Base-by-base conservation (phyloP, 495 filamentous ascomycete genomes). In the Oidiodendron maius region DNA sequence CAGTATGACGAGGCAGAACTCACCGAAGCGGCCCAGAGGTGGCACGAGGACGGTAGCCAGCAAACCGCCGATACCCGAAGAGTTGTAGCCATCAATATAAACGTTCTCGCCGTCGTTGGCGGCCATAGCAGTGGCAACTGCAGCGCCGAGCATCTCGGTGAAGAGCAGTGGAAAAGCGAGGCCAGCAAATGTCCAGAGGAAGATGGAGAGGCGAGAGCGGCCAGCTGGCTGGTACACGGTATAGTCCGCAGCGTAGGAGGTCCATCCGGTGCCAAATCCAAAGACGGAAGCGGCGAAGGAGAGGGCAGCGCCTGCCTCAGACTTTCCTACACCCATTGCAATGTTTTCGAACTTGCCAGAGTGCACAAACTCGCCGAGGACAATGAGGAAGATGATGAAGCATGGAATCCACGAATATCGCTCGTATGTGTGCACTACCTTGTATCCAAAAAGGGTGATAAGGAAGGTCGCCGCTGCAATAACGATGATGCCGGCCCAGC, bases 201-300 rank as follows among this genome's bases (percentile, higher is more conserved):
- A 94, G 39, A 88, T 70, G 40, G 75, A 77, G 30, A 59, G 61
- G 18, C 79, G 74, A 40, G 77, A 77, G 37, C 74, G 73, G 46
- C 66, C 66, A 1, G 71, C 63, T 1, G 87, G 87, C 53, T 90
- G 87, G 63, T 94, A 91, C 10, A 89, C 84, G 17, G 84, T 89
- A 65, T 91, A 91, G 57, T 93, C 87, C 30, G 87, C 83, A 0
- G 87, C 84, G 51, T 85, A 88, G 15, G 77, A 80, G 8, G 82
- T 84, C 87, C 87, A 93, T 13, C 86, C 87, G 1, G 85, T 87
- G 0, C 81, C 84, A 55, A 90, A 91, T 12, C 87, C 86, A 50
- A 77, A 90, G 17, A 90, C 74, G 18, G 80, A 80, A 1, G 85
- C 78, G 3, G 82, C 83, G 53, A 89, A 91, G 36, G 80, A 85